phyloP scores from a whole-genome alignment of 306 rosid genomes.

The Cicer chorassanicum region DNA sequence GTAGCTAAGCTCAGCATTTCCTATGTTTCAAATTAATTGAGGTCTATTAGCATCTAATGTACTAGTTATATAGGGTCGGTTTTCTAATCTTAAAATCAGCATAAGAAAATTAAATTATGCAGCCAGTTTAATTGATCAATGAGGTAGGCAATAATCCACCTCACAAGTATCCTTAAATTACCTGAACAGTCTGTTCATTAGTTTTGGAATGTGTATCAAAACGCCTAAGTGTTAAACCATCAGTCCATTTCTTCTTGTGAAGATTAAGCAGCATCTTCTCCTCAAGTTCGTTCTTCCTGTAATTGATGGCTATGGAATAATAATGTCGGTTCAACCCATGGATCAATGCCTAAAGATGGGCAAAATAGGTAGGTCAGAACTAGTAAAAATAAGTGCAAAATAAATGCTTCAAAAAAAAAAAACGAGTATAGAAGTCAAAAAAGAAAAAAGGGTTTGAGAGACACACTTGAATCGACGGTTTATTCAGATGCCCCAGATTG shows the following conservation, averaged over 20 bases:
- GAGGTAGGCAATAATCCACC: not conserved
- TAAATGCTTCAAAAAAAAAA: conserved; percentile 16
- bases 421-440: not conserved
- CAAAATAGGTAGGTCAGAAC: conserved; percentile 42
- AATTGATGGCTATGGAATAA: conserved; percentile 89
- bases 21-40: conserved; percentile 20
- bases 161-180: conserved; percentile 41
- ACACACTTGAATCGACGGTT: conserved; percentile 90
- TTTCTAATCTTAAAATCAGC: conserved; percentile 17
- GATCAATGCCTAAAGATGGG: conserved; percentile 74
- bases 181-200: conserved; percentile 94
- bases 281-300: conserved; percentile 92
- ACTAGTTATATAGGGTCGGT: not conserved
- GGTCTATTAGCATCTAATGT: no score
- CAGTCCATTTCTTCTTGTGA: conserved; percentile 98
- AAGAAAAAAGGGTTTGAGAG: not conserved
- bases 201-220: conserved; percentile 93
- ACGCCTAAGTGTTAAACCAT: conserved; percentile 76
- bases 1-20: conserved; percentile 80
- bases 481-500: conserved; percentile 90
- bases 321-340: conserved; percentile 97
- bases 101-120: not conserved
- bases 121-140: not conserved
- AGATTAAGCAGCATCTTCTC: conserved; percentile 95
- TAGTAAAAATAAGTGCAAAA: conserved; percentile 12